Conservation (phyloP, 108 stramenopile genomes). For the Nitzschia putrida region DNA sequence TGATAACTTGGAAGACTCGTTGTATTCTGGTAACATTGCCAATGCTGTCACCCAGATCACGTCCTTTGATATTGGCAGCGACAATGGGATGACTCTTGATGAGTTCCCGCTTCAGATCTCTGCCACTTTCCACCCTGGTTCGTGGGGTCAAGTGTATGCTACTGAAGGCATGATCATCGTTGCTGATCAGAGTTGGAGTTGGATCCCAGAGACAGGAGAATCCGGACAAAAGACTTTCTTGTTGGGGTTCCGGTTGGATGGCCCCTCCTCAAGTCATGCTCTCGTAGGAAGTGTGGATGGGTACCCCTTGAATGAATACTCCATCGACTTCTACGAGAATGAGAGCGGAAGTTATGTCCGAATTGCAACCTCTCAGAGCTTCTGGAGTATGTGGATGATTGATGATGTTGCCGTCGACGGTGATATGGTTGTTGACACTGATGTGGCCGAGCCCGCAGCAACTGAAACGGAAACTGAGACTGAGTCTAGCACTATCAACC, state of each 20-base stretch:
- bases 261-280: slow-evolving; percentile 29
- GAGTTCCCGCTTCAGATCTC: slow-evolving; percentile 1
- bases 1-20: slow-evolving; percentile 2
- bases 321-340: slow-evolving; percentile 37
- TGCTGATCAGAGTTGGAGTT: slow-evolving; percentile 39
- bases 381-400: slow-evolving; percentile 8
- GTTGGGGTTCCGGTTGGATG: slow-evolving; percentile 39
- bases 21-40: slow-evolving; percentile 10
- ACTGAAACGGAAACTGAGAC: neutral
- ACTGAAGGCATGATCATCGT: slow-evolving; percentile 36
- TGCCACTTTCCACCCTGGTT: slow-evolving; percentile 23
- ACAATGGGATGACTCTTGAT: neutral
- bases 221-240: slow-evolving; percentile 38
- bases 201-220: neutral
- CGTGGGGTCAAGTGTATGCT: slow-evolving; percentile 40
- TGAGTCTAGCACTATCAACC: slow-evolving; percentile 33
- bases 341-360: slow-evolving; percentile 33
- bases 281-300: slow-evolving; percentile 46
- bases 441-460: neutral
- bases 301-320: slow-evolving; percentile 47
- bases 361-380: slow-evolving; percentile 47
- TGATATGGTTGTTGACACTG: neutral
- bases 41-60: slow-evolving; percentile 27
- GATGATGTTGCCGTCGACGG: neutral
- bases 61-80: slow-evolving; percentile 30